phyloP scores from a whole-genome alignment of 805 yeast species.

The Suhomyces prunicola region DNA sequence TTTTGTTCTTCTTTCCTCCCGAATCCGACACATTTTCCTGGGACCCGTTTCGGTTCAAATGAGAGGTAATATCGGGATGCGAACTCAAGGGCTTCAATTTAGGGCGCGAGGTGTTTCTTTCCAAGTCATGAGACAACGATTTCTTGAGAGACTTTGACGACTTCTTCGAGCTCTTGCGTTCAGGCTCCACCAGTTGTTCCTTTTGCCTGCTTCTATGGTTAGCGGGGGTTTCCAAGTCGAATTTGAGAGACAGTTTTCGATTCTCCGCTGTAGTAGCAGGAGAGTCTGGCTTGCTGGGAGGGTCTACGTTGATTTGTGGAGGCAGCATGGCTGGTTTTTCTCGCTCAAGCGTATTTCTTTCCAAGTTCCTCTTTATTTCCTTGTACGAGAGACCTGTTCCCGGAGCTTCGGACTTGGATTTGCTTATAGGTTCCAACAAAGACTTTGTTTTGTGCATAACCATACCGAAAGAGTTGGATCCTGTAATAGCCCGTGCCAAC shows the following conservation, averaged over 20 bases:
- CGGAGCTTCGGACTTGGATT: background rate
- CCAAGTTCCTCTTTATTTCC: constrained; percentile 30
- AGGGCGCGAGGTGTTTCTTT: constrained; percentile 16
- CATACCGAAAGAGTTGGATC: constrained; percentile 38
- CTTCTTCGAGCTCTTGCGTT: background rate
- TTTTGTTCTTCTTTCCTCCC: constrained; percentile 15
- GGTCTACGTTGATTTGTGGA: constrained; percentile 6
- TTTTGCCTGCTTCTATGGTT: constrained; percentile 7
- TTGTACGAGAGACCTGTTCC: constrained; percentile 21
- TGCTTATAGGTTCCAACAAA: constrained; percentile 31
- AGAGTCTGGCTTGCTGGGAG: background rate
- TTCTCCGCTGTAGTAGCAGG: constrained; percentile 15
- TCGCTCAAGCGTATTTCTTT: constrained; percentile 5
- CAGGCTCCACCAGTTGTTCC: constrained; percentile 6
- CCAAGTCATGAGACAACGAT: constrained; percentile 39
- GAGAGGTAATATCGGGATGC: constrained; percentile 32
- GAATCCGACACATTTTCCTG: background rate
- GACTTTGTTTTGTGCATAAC: constrained; percentile 44
- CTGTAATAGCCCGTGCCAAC: constrained; percentile 41
- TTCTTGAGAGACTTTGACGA: constrained; percentile 22
- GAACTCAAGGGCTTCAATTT: constrained; percentile 35
- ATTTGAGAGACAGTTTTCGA: constrained; percentile 27
- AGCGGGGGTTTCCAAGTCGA: constrained; percentile 22
- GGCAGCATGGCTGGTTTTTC: background rate
- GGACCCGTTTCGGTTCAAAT: background rate